phyloP scores from a whole-genome alignment of 2,329 filamentous ascomycete species.

The Diaporthe velutina region DNA sequence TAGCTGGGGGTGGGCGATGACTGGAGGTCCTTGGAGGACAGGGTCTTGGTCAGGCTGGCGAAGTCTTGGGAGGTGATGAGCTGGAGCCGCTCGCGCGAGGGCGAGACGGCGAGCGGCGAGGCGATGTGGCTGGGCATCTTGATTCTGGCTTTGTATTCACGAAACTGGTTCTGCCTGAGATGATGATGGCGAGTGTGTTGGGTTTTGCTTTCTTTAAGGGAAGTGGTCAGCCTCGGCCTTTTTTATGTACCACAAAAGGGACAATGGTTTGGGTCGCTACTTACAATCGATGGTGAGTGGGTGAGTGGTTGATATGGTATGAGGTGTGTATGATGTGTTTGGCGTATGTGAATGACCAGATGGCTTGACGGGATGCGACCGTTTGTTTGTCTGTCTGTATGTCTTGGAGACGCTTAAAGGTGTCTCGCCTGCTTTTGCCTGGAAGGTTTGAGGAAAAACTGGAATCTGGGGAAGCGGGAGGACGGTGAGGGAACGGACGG shows the following conservation, averaged over 20 bases:
- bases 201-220: neutral
- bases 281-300: conserved; percentile 23
- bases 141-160: conserved; percentile 33
- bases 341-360: neutral
- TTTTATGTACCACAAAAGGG: neutral
- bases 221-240: neutral
- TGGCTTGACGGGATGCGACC: conserved; percentile 12
- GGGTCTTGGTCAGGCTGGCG: conserved; percentile 65
- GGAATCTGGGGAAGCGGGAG: conserved; percentile 30
- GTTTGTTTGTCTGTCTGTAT: conserved; percentile 16
- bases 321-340: conserved; percentile 10
- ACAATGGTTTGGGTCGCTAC: neutral
- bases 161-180: neutral
- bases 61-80: conserved; percentile 64
- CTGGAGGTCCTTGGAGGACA: conserved; percentile 57
- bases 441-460: neutral
- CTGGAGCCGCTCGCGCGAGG: conserved; percentile 59
- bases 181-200: neutral
- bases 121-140: conserved; percentile 58
- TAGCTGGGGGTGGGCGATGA: conserved; percentile 61
- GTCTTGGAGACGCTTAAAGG: neutral
- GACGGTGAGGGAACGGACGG: conserved; percentile 29
- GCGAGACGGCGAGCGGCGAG: conserved; percentile 62
- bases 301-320: conserved; percentile 1
- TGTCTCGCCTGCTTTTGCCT: conserved; percentile 20